Conservation (phyloP, 768 basidiomycete genomes). For the Tephrocybe sp. region DNA sequence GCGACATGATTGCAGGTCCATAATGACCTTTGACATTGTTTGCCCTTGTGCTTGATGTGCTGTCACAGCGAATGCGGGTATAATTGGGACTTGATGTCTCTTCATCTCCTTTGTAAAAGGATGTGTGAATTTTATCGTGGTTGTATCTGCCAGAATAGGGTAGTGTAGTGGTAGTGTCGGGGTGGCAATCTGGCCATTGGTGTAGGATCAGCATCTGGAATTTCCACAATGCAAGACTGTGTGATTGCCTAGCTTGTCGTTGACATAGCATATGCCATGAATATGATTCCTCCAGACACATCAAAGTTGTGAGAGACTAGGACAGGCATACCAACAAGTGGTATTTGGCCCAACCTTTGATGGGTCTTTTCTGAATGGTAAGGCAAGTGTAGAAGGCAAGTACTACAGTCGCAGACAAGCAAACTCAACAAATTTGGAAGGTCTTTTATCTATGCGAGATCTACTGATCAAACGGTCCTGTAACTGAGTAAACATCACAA, state of each 20-base stretch:
- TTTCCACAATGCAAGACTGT: neutral
- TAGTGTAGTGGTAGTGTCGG: neutral
- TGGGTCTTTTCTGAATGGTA: slow-evolving; percentile 21
- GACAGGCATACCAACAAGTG: slow-evolving; percentile 40
- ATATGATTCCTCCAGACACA: slow-evolving; percentile 33
- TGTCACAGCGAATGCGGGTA: slow-evolving; percentile 40
- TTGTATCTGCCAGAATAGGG: neutral
- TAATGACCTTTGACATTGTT: slow-evolving; percentile 26
- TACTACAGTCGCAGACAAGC: too few species aligned
- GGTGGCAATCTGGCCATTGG: neutral
- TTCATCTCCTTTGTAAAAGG: neutral
- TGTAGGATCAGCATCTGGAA: neutral
- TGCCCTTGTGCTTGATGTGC: slow-evolving; percentile 41
- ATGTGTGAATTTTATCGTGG: neutral
- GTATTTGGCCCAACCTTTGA: slow-evolving; percentile 30
- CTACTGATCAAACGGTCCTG: neutral
- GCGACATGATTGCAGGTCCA: slow-evolving; percentile 30
- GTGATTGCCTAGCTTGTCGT: slow-evolving; percentile 17
- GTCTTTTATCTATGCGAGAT: neutral
- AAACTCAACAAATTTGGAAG: slow-evolving; percentile 1
- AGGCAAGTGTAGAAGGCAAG: too few species aligned
- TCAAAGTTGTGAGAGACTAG: slow-evolving; percentile 38
- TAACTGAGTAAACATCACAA: neutral
- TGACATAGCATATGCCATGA: slow-evolving; percentile 32
- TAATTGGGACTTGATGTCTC: slow-evolving; percentile 32